Evolutionary conservation across 2,329 filamentous ascomycete species (phyloP), one percentile per base, ranked within the genome.

Genomic region (Kalmusia sp.): DNA sequence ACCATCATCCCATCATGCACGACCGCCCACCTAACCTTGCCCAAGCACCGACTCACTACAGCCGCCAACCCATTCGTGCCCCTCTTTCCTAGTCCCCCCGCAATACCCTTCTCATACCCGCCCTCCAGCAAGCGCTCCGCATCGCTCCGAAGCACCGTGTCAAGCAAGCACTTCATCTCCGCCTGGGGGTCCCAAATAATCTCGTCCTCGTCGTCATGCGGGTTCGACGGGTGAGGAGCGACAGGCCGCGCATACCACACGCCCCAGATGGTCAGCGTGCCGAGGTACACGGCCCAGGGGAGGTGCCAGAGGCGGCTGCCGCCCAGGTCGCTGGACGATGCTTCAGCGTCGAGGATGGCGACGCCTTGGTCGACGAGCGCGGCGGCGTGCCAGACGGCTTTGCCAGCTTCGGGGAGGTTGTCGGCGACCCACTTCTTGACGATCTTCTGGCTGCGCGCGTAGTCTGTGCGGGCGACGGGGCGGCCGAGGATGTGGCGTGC

Each of bases 1-100:
- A 87, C 84, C 57, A 82, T 80, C 73, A 86, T 84, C 0, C 82
- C 84, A 61, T 85, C 82, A 57, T 86, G 83, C 4, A 87, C 80
- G 3, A 87, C 83, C 0, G 83, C 84, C 85, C 85, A 87, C 46
- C 85, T 65, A 1, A 87, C 80, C 51, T 81, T 84, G 9, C 80
- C 80, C 57, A 87, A 61, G 30, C 80, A 78, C 59, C 81, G 79
- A 2, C 81, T 82, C 70, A 87, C 84, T 0, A 82, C 78, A 53
- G 80, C 80, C 0, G 82, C 81, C 39, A 87, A 55, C 0, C 82
- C 83, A 15, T 77, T 79, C 0, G 80, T 84, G 1, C 79, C 75
- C 45, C 78, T 79, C 49, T 79, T 79, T 0, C 80, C 80, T 14
- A 77, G 70, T 1, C 75, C 30, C 0, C 65, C 61, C 76, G 79